phyloP scores from a whole-genome alignment of 202 grass and related monocot species.

The Eragrostis tef region DNA sequence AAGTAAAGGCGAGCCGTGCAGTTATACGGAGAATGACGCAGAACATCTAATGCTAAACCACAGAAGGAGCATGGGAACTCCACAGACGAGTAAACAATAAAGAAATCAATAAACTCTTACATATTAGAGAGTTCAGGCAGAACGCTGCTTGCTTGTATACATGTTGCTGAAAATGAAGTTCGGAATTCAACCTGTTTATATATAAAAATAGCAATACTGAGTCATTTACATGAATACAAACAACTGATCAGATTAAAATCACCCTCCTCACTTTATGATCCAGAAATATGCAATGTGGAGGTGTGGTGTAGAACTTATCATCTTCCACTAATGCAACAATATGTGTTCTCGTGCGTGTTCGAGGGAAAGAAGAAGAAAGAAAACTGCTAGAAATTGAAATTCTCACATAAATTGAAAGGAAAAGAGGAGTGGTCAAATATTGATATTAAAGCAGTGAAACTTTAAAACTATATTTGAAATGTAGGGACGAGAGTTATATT shows the following conservation, averaged over 20 bases:
- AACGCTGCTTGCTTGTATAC: constrained; percentile 71
- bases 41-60: constrained; percentile 9
- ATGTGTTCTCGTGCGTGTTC: too few species aligned
- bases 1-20: constrained; percentile 21
- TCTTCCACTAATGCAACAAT: too few species aligned
- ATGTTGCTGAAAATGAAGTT: constrained; percentile 73
- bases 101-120: constrained; percentile 51
- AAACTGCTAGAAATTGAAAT: neutral
- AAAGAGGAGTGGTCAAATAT: neutral
- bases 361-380: neutral
- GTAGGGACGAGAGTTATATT: constrained; percentile 3
- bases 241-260: neutral
- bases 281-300: neutral
- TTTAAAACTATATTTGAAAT: constrained; percentile 11
- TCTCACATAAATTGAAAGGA: neutral
- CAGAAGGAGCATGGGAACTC: neutral
- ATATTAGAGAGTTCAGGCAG: constrained; percentile 84
- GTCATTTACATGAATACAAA: neutral
- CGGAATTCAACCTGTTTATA: constrained; percentile 86
- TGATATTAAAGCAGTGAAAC: neutral
- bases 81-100: constrained; percentile 27
- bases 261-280: neutral
- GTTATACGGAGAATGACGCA: constrained; percentile 15
- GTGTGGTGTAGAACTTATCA: too few species aligned
- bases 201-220: constrained; percentile 24